phyloP scores from a whole-genome alignment of 2,329 filamentous ascomycete genomes.

The Sporothrix brasiliensis region DNA sequence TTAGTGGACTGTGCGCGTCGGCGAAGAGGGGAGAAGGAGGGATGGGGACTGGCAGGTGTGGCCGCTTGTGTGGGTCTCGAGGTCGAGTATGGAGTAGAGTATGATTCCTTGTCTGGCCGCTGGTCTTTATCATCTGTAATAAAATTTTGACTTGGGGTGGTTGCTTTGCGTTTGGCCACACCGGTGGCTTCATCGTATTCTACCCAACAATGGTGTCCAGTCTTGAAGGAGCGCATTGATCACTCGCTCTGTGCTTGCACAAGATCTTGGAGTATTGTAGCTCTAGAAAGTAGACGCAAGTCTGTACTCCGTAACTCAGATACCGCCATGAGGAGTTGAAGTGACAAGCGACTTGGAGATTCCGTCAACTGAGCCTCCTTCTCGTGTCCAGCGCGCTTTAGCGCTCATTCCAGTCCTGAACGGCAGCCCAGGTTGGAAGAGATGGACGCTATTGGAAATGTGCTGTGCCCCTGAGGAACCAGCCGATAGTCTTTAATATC shows the following conservation, averaged over 20 bases:
- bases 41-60: slow-evolving; percentile 30
- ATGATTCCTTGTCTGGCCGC: slow-evolving; percentile 13
- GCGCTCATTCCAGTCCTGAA: slow-evolving; percentile 15
- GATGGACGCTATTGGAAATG: not conserved
- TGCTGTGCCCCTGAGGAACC: slow-evolving; percentile 9
- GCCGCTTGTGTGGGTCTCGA: slow-evolving; percentile 31
- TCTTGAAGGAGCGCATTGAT: not conserved
- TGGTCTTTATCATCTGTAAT: slow-evolving; percentile 11
- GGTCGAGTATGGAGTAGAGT: slow-evolving; percentile 7
- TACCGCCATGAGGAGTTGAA: not conserved
- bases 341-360: not conserved
- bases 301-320: not conserved
- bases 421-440: slow-evolving; percentile 4
- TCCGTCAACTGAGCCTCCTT: slow-evolving; percentile 1
- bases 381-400: slow-evolving; percentile 10
- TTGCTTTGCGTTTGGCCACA: not conserved
- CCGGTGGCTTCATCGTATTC: not conserved
- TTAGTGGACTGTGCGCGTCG: slow-evolving; percentile 32
- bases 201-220: slow-evolving; percentile 1
- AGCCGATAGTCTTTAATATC: slow-evolving; percentile 14
- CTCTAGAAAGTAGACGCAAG: not conserved
- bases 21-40: slow-evolving; percentile 2
- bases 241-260: slow-evolving; percentile 10
- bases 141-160: slow-evolving; percentile 8
- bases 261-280: slow-evolving; percentile 16